A percentile compares a stretch with the other conserved stretches of the same genome.
Conservation (phyloP, 2,329 filamentous ascomycete species). For the Erysiphe pulchra region DNA sequence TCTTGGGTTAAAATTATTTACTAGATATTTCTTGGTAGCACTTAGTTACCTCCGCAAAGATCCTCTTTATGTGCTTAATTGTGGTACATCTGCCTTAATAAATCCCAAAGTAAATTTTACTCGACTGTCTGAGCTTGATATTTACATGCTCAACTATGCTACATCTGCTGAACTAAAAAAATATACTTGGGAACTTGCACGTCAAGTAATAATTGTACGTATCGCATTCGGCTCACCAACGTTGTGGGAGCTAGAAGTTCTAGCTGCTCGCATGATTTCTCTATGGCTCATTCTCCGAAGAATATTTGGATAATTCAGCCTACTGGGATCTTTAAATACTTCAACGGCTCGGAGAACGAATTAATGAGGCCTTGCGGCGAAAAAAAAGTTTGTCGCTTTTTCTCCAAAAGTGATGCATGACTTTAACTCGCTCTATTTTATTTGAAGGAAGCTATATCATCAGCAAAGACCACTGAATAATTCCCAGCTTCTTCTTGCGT, state of each 20-base stretch:
- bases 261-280: neutral
- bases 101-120: neutral
- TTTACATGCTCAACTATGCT: neutral
- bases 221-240: neutral
- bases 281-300: too few relatives aligned
- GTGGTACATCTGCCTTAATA: neutral
- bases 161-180: neutral
- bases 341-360: too few relatives aligned
- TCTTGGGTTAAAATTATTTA: too few relatives aligned
- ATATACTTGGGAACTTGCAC: neutral
- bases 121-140: neutral
- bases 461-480: too few relatives aligned
- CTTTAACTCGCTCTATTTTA: too few relatives aligned
- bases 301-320: too few relatives aligned
- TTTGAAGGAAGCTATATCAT: too few relatives aligned
- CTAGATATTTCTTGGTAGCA: conserved; percentile 35
- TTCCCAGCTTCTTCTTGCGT: too few relatives aligned
- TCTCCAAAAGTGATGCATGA: too few relatives aligned
- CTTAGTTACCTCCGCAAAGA: conserved; percentile 41
- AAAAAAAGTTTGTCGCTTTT: too few relatives aligned
- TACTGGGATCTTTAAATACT: too few relatives aligned
- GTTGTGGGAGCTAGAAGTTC: neutral
- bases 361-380: too few relatives aligned
- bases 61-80: conserved; percentile 20
- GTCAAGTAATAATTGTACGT: neutral